These are phyloP conservation scores for Saccharomycopsis guyanensis DNA, from an alignment of 805 yeast genomes.

Conservation along the genomic window DNA sequence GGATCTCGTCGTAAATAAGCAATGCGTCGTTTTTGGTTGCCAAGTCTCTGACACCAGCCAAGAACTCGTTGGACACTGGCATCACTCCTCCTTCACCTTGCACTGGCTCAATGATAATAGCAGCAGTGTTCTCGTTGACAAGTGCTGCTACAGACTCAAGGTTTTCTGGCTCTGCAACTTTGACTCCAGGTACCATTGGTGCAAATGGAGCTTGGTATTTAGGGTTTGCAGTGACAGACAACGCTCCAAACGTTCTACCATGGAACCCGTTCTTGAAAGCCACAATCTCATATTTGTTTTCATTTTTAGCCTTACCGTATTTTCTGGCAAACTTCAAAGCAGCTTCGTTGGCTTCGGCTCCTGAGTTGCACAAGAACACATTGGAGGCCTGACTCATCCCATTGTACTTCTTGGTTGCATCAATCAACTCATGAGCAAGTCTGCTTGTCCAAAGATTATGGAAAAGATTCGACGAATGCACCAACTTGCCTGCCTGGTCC, in stretches of 20 bases:
- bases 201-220: slow-evolving; percentile 89
- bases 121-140: slow-evolving; percentile 47
- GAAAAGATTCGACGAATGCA: slow-evolving; percentile 82
- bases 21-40: slow-evolving; percentile 66
- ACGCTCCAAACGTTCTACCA: slow-evolving; percentile 91
- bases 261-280: slow-evolving; percentile 90
- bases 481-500: slow-evolving; percentile 64
- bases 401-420: slow-evolving; percentile 58
- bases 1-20: slow-evolving; percentile 90
- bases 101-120: slow-evolving; percentile 91
- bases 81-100: slow-evolving; percentile 98
- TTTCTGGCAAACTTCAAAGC: slow-evolving; percentile 77
- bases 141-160: slow-evolving; percentile 48
- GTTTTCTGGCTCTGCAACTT: slow-evolving; percentile 56
- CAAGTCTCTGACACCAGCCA: slow-evolving; percentile 54
- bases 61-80: slow-evolving; percentile 55
- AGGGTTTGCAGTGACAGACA: slow-evolving; percentile 85
- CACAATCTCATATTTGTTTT: slow-evolving; percentile 64
- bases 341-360: slow-evolving; percentile 77
- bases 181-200: slow-evolving; percentile 87
- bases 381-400: slow-evolving; percentile 77
- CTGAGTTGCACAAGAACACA: slow-evolving; percentile 66
- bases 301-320: slow-evolving; percentile 51
- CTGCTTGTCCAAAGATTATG: slow-evolving; percentile 80
- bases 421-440: slow-evolving; percentile 63